Evolutionary conservation across 2,329 filamentous ascomycete genomes (phyloP).

Genomic region (Aplosporella prunicola): DNA sequence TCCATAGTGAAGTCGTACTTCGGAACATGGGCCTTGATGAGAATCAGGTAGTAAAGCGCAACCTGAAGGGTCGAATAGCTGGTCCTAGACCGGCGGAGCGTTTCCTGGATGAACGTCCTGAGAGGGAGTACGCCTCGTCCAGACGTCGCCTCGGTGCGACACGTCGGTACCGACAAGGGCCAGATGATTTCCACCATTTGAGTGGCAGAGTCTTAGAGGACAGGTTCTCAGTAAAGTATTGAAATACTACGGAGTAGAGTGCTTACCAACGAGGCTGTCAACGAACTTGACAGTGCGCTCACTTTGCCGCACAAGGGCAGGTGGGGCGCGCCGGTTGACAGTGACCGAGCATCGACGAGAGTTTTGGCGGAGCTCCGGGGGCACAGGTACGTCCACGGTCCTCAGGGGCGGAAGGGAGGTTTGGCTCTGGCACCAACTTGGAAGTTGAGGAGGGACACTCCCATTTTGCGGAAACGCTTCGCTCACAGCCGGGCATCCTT

Average conservation of each 20-base stretch:
- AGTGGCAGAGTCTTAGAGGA: conserved; percentile 77
- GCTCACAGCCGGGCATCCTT: conserved; percentile 18
- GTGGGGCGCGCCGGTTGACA: conserved; percentile 54
- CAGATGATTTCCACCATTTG: conserved; percentile 97
- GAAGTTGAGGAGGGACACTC: conserved; percentile 21
- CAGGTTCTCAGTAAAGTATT: conserved; percentile 14
- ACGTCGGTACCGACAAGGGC: conserved; percentile 77
- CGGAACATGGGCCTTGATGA: conserved; percentile 86
- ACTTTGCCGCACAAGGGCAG: conserved; percentile 71
- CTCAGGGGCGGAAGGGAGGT: conserved; percentile 25
- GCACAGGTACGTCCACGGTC: conserved; percentile 38
- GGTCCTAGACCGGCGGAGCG: conserved; percentile 82
- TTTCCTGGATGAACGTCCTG: conserved; percentile 95
- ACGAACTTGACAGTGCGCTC: conserved; percentile 94
- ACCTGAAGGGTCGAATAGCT: conserved; percentile 98
- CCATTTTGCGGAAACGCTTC: conserved; percentile 21
- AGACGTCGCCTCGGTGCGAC: conserved; percentile 52
- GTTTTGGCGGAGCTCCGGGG: conserved; percentile 54
- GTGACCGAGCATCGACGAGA: conserved; percentile 49
- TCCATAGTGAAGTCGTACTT: conserved; percentile 78
- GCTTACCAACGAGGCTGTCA: conserved; percentile 94
- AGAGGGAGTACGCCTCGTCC: conserved; percentile 76
- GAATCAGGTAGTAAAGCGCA: conserved; percentile 87
- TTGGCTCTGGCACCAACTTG: conserved; percentile 23
- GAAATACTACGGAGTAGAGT: conserved; percentile 22